phyloP scores from a whole-genome alignment of 495 filamentous ascomycete genomes.

The Podospora appendiculata region DNA sequence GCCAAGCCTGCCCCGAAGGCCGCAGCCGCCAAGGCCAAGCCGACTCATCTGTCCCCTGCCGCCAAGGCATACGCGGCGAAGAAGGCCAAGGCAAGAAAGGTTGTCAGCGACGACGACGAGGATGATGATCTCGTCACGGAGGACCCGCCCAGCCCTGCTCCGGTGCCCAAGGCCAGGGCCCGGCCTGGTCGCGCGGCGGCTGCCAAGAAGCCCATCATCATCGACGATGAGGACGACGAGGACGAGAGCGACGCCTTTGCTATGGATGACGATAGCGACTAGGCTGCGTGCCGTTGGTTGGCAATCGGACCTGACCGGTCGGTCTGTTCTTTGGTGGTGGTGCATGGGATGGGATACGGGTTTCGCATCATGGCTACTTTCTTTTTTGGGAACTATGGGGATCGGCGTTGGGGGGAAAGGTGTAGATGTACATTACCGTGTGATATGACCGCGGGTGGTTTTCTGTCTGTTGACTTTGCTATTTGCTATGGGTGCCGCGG shows the following conservation, averaged over 20 bases:
- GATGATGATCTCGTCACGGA: slow-evolving; percentile 27
- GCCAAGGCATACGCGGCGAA: slow-evolving; percentile 79
- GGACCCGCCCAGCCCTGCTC: slow-evolving; percentile 33
- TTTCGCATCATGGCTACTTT: too few relatives aligned
- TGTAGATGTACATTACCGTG: too few relatives aligned
- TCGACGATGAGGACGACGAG: slow-evolving; percentile 34
- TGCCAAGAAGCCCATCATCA: slow-evolving; percentile 31
- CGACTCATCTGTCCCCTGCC: slow-evolving; percentile 55
- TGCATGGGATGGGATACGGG: too few relatives aligned
- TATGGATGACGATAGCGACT: slow-evolving; percentile 11
- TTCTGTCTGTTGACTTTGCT: too few relatives aligned
- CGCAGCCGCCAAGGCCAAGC: slow-evolving; percentile 28
- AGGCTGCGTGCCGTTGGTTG: not conserved
- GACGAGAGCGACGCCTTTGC: slow-evolving; percentile 14
- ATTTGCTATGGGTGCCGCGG: too few relatives aligned
- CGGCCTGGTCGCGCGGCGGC: slow-evolving; percentile 41
- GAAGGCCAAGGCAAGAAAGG: slow-evolving; percentile 47
- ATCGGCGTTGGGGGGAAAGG: too few relatives aligned
- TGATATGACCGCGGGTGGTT: too few relatives aligned
- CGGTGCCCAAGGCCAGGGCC: slow-evolving; percentile 31
- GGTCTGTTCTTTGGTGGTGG: too few relatives aligned
- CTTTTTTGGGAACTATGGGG: too few relatives aligned
- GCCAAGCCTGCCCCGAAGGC: slow-evolving; percentile 9
- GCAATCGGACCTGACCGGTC: too few relatives aligned
- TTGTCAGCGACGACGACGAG: slow-evolving; percentile 35